phyloP scores from a whole-genome alignment of 352 stramenopile genomes.

The Phytopythium vexans region DNA sequence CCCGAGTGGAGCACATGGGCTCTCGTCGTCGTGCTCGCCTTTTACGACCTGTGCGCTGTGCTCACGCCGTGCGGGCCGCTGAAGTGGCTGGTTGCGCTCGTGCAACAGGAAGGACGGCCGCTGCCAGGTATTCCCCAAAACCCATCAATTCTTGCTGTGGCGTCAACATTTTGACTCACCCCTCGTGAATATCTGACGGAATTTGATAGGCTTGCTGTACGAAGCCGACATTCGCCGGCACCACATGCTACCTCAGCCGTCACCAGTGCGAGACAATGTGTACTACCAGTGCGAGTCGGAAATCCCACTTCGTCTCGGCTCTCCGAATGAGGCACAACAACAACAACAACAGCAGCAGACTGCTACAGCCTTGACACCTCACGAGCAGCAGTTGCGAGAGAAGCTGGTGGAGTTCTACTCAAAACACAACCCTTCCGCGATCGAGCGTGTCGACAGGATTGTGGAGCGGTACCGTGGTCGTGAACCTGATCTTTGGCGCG shows the following conservation, averaged over 20 bases:
- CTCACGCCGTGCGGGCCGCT: slow-evolving; percentile 98
- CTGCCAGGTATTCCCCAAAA: slow-evolving; percentile 69
- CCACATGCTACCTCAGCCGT: slow-evolving; percentile 11
- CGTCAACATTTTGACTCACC: slow-evolving; percentile 6
- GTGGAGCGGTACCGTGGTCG: slow-evolving; percentile 70
- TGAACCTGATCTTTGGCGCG: slow-evolving; percentile 73
- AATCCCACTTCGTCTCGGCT: slow-evolving; percentile 27
- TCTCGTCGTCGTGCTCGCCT: slow-evolving; percentile 92
- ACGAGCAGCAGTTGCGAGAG: slow-evolving; percentile 25
- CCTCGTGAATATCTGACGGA: background rate
- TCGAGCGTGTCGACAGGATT: slow-evolving; percentile 68
- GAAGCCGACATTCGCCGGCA: slow-evolving; percentile 63
- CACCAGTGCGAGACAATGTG: slow-evolving; percentile 28
- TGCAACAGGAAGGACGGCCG: slow-evolving; percentile 87
- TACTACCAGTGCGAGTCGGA: slow-evolving; percentile 77
- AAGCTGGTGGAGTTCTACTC: slow-evolving; percentile 68
- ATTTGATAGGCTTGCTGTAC: slow-evolving; percentile 55
- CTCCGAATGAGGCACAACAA: background rate
- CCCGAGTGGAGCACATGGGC: slow-evolving; percentile 93
- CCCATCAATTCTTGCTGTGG: background rate
- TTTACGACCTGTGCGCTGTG: slow-evolving; percentile 99
- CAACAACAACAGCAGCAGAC: background rate
- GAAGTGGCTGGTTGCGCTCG: slow-evolving; percentile 94
- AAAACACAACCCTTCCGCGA: slow-evolving; percentile 58
- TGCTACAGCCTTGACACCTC: slow-evolving; percentile 11